phyloP scores from a whole-genome alignment of 2,329 filamentous ascomycete species.

The Daldinia eschscholtzii region DNA sequence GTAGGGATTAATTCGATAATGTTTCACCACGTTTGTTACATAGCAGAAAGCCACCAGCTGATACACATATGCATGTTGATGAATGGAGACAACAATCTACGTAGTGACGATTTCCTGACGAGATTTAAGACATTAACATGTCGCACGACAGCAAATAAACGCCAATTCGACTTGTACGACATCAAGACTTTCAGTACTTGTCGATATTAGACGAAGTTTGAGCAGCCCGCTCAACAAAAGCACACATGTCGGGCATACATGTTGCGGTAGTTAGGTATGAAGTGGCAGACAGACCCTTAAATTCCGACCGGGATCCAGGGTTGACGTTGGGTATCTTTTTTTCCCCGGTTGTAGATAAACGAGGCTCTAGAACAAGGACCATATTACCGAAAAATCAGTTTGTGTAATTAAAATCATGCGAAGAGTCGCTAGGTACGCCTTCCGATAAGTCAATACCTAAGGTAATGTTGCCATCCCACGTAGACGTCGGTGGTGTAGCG shows the following conservation, averaged over 20 bases:
- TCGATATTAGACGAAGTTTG: not conserved
- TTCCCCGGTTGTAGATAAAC: constrained; percentile 23
- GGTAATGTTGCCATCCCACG: constrained; percentile 2
- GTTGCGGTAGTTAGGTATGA: constrained; percentile 1
- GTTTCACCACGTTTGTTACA: constrained; percentile 18
- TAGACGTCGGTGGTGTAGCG: not conserved
- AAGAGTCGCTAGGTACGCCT: constrained; percentile 22
- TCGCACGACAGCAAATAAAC: constrained; percentile 29
- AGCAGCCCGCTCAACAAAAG: constrained; percentile 4
- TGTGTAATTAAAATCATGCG: constrained; percentile 15
- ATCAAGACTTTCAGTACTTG: not conserved
- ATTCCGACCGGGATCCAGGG: constrained; percentile 19
- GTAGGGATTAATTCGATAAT: constrained; percentile 21
- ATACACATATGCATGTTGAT: constrained; percentile 12
- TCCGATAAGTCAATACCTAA: constrained; percentile 5
- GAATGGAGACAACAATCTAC: constrained; percentile 15
- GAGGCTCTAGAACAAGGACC: constrained; percentile 27
- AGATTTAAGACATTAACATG: constrained; percentile 19
- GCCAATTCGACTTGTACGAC: constrained; percentile 14
- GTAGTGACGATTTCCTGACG: constrained; percentile 34
- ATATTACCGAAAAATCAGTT: constrained; percentile 11
- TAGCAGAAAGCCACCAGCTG: constrained; percentile 11
- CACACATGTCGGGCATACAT: constrained; percentile 14
- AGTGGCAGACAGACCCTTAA: constrained; percentile 12
- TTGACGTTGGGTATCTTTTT: constrained; percentile 27